A percentile compares a stretch with the other conserved stretches of the same genome.
These are phyloP conservation scores for Drechslera avenae DNA, from an alignment of 2,329 filamentous ascomycete species.

Conservation along the genomic window DNA sequence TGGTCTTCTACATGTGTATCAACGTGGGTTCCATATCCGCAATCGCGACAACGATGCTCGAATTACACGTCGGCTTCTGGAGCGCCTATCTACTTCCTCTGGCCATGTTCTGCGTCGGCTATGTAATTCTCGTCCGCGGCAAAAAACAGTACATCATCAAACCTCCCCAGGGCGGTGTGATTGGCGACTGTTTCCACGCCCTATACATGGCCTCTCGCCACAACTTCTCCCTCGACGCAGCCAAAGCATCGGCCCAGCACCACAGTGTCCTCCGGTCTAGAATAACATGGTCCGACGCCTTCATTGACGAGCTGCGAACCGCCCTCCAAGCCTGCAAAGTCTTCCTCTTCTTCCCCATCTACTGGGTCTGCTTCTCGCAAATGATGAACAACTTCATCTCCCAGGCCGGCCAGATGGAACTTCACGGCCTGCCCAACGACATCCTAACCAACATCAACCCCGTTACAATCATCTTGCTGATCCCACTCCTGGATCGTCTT, in stretches of 20 bases:
- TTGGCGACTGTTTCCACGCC: conserved; percentile 59
- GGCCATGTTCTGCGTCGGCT: conserved; percentile 68
- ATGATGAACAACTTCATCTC: conserved; percentile 58
- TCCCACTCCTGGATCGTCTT: conserved; percentile 53
- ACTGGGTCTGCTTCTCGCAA: conserved; percentile 53
- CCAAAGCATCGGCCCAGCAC: conserved; percentile 63
- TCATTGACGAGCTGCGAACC: conserved; percentile 74
- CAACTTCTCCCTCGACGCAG: conserved; percentile 60
- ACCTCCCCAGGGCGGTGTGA: conserved; percentile 46
- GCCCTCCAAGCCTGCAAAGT: conserved; percentile 70
- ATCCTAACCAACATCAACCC: conserved; percentile 57
- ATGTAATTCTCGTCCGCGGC: conserved; percentile 54
- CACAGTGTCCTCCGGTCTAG: conserved; percentile 41
- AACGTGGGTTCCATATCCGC: conserved; percentile 73
- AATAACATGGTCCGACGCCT: conserved; percentile 68
- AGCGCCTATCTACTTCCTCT: conserved; percentile 68
- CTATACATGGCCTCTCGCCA: conserved; percentile 62
- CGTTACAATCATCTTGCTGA: conserved; percentile 54
- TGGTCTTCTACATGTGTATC: conserved; percentile 74
- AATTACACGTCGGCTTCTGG: conserved; percentile 73
- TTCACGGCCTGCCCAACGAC: conserved; percentile 56
- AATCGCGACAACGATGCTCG: conserved; percentile 72
- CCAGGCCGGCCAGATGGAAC: conserved; percentile 55
- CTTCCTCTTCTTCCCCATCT: conserved; percentile 60
- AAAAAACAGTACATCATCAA: conserved; percentile 45